Evolutionary conservation across 2,329 filamentous ascomycete genomes (phyloP).

Genomic region (Fusarium nanum): DNA sequence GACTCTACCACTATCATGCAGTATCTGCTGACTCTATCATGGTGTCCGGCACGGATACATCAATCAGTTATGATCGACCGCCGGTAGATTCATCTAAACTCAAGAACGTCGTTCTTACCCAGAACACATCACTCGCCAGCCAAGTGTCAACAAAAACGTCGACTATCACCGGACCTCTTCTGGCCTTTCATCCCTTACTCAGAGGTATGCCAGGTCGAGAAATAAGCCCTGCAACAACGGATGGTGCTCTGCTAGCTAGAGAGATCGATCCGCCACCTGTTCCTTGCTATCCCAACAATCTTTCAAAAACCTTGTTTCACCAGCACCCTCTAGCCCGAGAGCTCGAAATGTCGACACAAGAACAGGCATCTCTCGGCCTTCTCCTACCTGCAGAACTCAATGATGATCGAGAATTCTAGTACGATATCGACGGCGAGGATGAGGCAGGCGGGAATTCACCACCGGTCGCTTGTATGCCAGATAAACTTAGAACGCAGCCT

Average conservation of each 20-base stretch:
- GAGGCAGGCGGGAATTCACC: slow-evolving; percentile 42
- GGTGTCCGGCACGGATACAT: slow-evolving; percentile 16
- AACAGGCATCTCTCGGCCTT: slow-evolving; percentile 51
- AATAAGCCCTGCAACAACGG: slow-evolving; percentile 53
- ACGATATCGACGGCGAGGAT: slow-evolving; percentile 52
- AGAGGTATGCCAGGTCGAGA: slow-evolving; percentile 55
- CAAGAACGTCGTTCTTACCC: slow-evolving; percentile 12
- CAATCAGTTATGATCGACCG: slow-evolving; percentile 13
- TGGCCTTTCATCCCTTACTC: slow-evolving; percentile 57
- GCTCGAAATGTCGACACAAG: slow-evolving; percentile 44
- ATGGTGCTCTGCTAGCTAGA: slow-evolving; percentile 51
- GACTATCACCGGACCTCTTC: slow-evolving; percentile 5
- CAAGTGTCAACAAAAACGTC: slow-evolving; percentile 1
- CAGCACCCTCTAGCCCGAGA: slow-evolving; percentile 53
- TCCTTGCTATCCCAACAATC: slow-evolving; percentile 50
- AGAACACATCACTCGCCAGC: slow-evolving; percentile 12
- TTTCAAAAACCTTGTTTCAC: slow-evolving; percentile 51
- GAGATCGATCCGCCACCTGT: slow-evolving; percentile 48
- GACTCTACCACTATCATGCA: background rate
- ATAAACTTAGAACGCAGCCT: slow-evolving; percentile 40
- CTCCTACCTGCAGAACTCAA: slow-evolving; percentile 50
- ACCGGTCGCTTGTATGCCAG: slow-evolving; percentile 49
- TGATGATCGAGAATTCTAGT: slow-evolving; percentile 53
- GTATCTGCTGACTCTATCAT: slow-evolving; percentile 22
- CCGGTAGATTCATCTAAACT: slow-evolving; percentile 6